A percentile compares a stretch with the other conserved stretches of the same genome.
phyloP scores from a whole-genome alignment of 2,329 filamentous ascomycete genomes.

The Cadophora malorum region DNA sequence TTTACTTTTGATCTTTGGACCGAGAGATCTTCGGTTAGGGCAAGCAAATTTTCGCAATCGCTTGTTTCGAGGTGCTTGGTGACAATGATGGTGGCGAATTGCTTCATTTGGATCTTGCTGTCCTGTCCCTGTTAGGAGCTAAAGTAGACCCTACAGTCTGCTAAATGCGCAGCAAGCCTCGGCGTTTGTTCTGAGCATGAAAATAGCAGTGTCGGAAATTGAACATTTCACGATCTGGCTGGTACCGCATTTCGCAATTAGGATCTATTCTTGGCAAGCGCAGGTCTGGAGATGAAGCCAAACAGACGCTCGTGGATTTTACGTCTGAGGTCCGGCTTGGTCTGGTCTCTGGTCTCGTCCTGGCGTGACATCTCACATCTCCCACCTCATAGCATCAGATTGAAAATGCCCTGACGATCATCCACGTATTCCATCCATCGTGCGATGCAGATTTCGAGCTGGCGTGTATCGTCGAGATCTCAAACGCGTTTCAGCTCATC shows the following conservation, averaged over 20 bases:
- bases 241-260: not conserved
- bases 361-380: slow-evolving; percentile 2
- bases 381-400: slow-evolving; percentile 3
- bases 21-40: not conserved
- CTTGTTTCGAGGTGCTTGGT: not conserved
- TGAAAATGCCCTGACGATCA: slow-evolving; percentile 6
- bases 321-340: slow-evolving; percentile 6
- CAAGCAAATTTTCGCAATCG: not conserved
- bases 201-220: not conserved
- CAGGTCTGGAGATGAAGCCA: not conserved
- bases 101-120: not conserved
- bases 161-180: not conserved
- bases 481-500: slow-evolving; percentile 14
- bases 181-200: not conserved
- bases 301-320: slow-evolving; percentile 4
- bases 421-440: not conserved
- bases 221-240: not conserved
- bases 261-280: not conserved
- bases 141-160: not conserved
- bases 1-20: not conserved
- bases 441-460: not conserved
- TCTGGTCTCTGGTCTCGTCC: slow-evolving; percentile 7
- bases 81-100: not conserved
- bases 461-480: not conserved
- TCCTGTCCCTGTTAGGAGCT: not conserved